Conservation (phyloP, 352 stramenopile genomes). For the Phytopythium ostracodes region DNA sequence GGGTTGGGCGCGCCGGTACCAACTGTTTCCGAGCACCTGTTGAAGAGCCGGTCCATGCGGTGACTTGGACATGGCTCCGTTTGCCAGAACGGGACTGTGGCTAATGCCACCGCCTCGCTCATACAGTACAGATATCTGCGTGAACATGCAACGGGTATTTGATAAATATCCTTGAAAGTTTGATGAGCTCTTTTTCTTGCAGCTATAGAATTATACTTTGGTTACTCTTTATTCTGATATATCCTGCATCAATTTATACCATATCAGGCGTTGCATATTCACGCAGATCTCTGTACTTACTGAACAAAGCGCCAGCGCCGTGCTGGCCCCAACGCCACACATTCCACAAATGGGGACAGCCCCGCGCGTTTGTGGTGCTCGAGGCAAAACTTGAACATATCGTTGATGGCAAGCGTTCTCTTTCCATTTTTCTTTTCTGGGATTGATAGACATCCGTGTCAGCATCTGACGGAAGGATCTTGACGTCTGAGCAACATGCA, state of each 20-base stretch:
- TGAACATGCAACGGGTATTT: too few species aligned
- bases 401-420: background rate
- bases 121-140: too few species aligned
- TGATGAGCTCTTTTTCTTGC: too few species aligned
- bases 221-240: too few species aligned
- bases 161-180: too few species aligned
- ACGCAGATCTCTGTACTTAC: too few species aligned
- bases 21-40: slow-evolving; percentile 8
- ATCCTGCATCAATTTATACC: too few species aligned
- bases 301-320: background rate
- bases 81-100: background rate
- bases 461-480: background rate
- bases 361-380: background rate
- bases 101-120: slow-evolving; percentile 4
- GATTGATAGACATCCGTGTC: background rate
- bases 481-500: background rate
- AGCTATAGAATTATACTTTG: too few species aligned
- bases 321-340: background rate
- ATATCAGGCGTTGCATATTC: too few species aligned
- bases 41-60: slow-evolving; percentile 10
- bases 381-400: background rate
- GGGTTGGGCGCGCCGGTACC: background rate
- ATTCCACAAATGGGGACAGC: slow-evolving; percentile 7
- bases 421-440: background rate
- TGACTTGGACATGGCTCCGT: background rate